phyloP scores from a whole-genome alignment of 2,329 filamentous ascomycete genomes.

The Colletotrichum falcatum region DNA sequence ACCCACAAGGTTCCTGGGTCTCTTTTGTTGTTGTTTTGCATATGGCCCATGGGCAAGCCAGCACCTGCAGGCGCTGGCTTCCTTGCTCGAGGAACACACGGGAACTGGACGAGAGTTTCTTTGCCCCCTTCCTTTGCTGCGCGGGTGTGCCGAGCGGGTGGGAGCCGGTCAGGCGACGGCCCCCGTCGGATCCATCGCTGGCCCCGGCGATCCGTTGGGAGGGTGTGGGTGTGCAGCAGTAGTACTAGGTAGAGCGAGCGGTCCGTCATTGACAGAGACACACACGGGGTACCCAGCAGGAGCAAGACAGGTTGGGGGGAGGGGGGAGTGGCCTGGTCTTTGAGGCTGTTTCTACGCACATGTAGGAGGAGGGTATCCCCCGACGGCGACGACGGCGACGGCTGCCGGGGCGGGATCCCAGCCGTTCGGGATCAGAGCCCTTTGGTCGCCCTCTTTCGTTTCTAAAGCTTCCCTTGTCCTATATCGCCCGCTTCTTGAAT shows the following conservation, averaged over 20 bases:
- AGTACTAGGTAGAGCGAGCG: background rate
- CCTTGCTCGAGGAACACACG: no score
- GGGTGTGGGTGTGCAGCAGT: background rate
- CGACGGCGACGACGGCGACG: background rate
- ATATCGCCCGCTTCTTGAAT: constrained; percentile 1
- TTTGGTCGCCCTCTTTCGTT: constrained; percentile 24
- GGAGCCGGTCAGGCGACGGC: background rate
- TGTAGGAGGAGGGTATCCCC: no score
- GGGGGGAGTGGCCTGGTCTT: no score
- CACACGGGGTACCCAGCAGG: background rate
- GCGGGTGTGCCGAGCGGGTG: background rate
- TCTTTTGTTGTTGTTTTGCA: no score
- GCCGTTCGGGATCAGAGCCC: constrained; percentile 17
- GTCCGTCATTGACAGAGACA: background rate
- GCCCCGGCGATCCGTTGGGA: background rate
- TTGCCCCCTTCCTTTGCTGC: background rate
- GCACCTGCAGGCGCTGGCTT: no score
- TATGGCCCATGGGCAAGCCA: no score
- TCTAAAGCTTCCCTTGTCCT: constrained; percentile 24
- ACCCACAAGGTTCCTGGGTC: no score
- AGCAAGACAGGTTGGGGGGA: background rate
- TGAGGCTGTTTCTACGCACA: background rate
- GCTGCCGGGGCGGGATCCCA: background rate
- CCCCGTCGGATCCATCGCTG: background rate
- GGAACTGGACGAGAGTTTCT: no score